phyloP scores from a whole-genome alignment of 2,329 filamentous ascomycete genomes.

The Trichoderma cornu-damae region DNA sequence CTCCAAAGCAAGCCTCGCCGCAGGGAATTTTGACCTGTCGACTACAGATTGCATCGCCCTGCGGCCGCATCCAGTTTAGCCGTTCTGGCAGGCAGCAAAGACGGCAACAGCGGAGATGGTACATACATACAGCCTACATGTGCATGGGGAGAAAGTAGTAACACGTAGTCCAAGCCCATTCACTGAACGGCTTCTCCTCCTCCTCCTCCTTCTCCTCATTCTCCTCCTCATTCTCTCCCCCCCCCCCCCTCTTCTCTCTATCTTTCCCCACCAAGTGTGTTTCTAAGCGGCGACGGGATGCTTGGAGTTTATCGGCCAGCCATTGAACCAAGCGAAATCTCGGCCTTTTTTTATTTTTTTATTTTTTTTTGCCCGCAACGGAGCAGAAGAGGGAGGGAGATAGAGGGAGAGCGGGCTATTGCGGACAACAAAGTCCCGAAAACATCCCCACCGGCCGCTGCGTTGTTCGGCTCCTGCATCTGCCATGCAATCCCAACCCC shows the following conservation, averaged over 20 bases:
- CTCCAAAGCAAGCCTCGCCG: not conserved
- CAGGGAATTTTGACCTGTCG: not conserved
- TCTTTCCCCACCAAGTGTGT: not conserved
- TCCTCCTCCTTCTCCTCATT: not conserved
- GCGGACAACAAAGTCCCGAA: no score
- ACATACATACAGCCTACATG: not conserved
- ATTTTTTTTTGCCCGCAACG: no score
- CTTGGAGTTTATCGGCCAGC: not conserved
- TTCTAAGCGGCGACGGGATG: not conserved
- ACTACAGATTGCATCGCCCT: not conserved
- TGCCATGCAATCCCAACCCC: not conserved
- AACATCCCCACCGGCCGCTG: not conserved
- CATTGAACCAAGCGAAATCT: not conserved
- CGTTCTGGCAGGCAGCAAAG: not conserved
- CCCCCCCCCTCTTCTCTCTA: no score
- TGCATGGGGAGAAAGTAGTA: not conserved
- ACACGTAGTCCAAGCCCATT: not conserved
- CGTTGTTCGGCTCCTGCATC: not conserved
- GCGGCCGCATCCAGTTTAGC: not conserved
- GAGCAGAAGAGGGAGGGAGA: not conserved
- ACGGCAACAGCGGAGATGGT: not conserved
- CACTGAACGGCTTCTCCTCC: not conserved
- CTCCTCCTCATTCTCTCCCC: not conserved
- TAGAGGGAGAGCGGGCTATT: not conserved
- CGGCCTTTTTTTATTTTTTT: no score